Conservation (phyloP, 2,329 filamentous ascomycete species). For the Thielaviopsis populi region DNA sequence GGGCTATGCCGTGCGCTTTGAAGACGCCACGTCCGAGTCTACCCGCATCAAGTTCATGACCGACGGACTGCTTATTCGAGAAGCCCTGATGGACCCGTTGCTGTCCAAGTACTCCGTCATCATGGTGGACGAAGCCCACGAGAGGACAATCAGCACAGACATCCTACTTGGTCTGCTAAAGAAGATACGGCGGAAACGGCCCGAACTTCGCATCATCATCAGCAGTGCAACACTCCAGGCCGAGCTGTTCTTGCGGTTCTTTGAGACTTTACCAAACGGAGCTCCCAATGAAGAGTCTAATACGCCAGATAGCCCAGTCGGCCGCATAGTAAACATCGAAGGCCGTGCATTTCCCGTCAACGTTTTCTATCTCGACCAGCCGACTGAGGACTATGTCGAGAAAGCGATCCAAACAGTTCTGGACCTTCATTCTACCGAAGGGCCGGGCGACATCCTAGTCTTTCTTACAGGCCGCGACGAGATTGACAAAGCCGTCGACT, state of each 20-base stretch:
- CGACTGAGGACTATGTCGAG: conserved; percentile 76
- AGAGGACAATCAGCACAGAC: conserved; percentile 83
- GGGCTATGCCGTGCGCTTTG: conserved; percentile 83
- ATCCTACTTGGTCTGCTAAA: conserved; percentile 79
- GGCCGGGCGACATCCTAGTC: conserved; percentile 72
- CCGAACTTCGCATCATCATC: conserved; percentile 74
- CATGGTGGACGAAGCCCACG: conserved; percentile 96
- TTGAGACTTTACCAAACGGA: conserved; percentile 27
- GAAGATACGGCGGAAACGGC: conserved; percentile 67
- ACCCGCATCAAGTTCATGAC: conserved; percentile 93
- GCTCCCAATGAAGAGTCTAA: neutral
- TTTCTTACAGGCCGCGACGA: conserved; percentile 90
- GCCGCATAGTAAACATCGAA: conserved; percentile 42
- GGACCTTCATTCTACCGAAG: conserved; percentile 70
- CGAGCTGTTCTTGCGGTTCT: conserved; percentile 71
- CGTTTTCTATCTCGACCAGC: conserved; percentile 60
- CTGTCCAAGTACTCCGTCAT: conserved; percentile 85
- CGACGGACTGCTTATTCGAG: conserved; percentile 77
- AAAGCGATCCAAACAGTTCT: conserved; percentile 69
- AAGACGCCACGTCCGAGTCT: conserved; percentile 72
- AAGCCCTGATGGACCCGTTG: conserved; percentile 84
- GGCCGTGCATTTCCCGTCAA: conserved; percentile 83
- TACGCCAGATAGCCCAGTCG: neutral
- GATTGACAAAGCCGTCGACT: conserved; percentile 44
- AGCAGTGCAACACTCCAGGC: conserved; percentile 90